Percentiles rank a stretch among this genome's conserved stretches.
Conservation (phyloP, 495 filamentous ascomycete genomes). For the Umbilicaria muhlenbergii region DNA sequence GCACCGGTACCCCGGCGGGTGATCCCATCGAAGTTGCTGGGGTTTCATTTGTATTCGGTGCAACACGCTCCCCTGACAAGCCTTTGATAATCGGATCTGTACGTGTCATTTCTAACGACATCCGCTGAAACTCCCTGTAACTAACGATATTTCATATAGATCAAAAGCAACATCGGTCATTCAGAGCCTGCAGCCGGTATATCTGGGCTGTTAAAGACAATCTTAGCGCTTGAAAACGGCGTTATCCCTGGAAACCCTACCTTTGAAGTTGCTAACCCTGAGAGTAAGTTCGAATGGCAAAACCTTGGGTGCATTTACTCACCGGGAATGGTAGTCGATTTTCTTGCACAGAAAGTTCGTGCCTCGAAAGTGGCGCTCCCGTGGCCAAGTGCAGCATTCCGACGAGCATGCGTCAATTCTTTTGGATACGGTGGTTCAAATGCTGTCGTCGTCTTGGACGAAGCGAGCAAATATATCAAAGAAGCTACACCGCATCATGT, state of each 20-base stretch:
- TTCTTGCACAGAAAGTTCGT: too few relatives aligned
- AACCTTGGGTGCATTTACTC: too few relatives aligned
- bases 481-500: too few relatives aligned
- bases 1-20: constrained; percentile 30
- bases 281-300: constrained; percentile 2
- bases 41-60: constrained; percentile 11
- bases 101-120: background rate
- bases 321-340: too few relatives aligned
- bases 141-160: background rate
- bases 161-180: constrained; percentile 21
- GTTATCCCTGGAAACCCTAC: constrained; percentile 11
- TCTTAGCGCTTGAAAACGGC: constrained; percentile 20
- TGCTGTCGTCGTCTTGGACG: constrained; percentile 23
- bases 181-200: constrained; percentile 24
- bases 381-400: constrained; percentile 11
- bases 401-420: constrained; percentile 25
- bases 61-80: constrained; percentile 1
- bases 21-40: constrained; percentile 19
- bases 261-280: background rate
- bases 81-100: constrained; percentile 14
- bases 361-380: background rate
- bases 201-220: constrained; percentile 29
- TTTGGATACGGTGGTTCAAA: constrained; percentile 38
- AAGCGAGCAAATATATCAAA: too few relatives aligned
- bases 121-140: too few relatives aligned